Evolutionary conservation across 1,284 basidiomycete species (phyloP).

Genomic region (Stereum hirsutum): DNA sequence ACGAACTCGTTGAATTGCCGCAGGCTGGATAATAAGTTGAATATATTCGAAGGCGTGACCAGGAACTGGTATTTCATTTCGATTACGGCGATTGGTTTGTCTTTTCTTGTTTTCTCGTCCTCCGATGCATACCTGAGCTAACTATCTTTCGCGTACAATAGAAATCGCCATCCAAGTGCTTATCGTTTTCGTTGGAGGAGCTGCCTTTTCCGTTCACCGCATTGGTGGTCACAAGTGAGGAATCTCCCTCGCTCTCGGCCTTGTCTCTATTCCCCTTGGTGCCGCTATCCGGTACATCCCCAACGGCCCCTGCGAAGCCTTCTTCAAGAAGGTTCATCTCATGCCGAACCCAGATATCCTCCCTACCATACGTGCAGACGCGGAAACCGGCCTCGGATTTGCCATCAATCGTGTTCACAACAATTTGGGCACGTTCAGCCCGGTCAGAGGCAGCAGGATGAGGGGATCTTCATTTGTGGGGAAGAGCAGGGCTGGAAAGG

Average conservation of each 20-base stretch:
- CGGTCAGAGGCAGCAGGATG: conserved; percentile 79
- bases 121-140: conserved; percentile 6
- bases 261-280: conserved; percentile 85
- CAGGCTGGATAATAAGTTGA: conserved; percentile 77
- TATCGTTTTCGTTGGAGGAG: conserved; percentile 88
- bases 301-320: conserved; percentile 67
- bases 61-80: conserved; percentile 81
- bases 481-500: conserved; percentile 58
- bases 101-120: not conserved
- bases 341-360: conserved; percentile 63
- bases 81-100: conserved; percentile 79
- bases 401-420: conserved; percentile 76
- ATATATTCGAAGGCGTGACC: conserved; percentile 82
- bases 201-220: conserved; percentile 84
- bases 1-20: conserved; percentile 93
- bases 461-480: conserved; percentile 77
- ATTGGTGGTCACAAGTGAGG: conserved; percentile 87
- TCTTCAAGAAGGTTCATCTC: conserved; percentile 61
- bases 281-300: conserved; percentile 78
- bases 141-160: conserved; percentile 19
- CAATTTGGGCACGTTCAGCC: conserved; percentile 74
- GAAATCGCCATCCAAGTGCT: conserved; percentile 83
- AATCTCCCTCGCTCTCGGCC: conserved; percentile 81
- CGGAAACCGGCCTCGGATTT: conserved; percentile 51
- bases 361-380: conserved; percentile 53